Evolutionary conservation across 2,329 filamentous ascomycete species (phyloP).

Genomic region (Leptographium galeiforme): DNA sequence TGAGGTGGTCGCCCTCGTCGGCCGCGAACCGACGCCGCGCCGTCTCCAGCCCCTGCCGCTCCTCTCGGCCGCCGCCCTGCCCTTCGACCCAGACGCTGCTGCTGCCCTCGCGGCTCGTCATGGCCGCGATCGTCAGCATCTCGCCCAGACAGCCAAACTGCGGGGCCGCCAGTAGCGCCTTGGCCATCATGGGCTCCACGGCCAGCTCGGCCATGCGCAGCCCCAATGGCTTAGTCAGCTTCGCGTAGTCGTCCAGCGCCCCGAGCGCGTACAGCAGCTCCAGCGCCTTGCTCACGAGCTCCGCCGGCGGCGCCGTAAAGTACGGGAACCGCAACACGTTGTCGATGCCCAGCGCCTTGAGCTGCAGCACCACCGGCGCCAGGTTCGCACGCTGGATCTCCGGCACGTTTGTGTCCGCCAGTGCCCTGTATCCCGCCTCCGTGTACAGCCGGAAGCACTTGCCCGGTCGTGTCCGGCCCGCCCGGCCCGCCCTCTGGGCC

Average conservation of each 20-base stretch:
- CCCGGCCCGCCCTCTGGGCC: conserved; percentile 79
- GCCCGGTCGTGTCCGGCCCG: conserved; percentile 75
- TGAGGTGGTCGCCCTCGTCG: conserved; percentile 88
- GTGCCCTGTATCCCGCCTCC: conserved; percentile 50
- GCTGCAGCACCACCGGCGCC: conserved; percentile 73
- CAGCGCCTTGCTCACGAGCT: conserved; percentile 72
- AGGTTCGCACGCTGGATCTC: conserved; percentile 90
- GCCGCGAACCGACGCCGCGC: conserved; percentile 72
- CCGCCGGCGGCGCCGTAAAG: conserved; percentile 69
- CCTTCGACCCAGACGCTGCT: conserved; percentile 71
- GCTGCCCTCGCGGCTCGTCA: conserved; percentile 74
- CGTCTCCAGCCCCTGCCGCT: conserved; percentile 61
- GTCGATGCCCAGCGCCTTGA: conserved; percentile 90
- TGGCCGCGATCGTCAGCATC: conserved; percentile 82
- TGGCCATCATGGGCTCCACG: conserved; percentile 91
- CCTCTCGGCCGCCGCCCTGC: conserved; percentile 44
- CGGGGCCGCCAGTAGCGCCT: conserved; percentile 63
- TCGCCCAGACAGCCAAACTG: conserved; percentile 70
- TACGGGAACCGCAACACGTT: conserved; percentile 89
- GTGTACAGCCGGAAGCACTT: conserved; percentile 94
- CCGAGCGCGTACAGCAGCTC: conserved; percentile 80
- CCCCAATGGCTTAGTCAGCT: conserved; percentile 79
- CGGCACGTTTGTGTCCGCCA: conserved; percentile 64
- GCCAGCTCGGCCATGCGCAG: conserved; percentile 84
- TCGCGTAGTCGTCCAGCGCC: conserved; percentile 78